These are phyloP conservation scores for Aspergillus olivimuriae DNA, from an alignment of 495 filamentous ascomycete genomes.

Conservation along the genomic window DNA sequence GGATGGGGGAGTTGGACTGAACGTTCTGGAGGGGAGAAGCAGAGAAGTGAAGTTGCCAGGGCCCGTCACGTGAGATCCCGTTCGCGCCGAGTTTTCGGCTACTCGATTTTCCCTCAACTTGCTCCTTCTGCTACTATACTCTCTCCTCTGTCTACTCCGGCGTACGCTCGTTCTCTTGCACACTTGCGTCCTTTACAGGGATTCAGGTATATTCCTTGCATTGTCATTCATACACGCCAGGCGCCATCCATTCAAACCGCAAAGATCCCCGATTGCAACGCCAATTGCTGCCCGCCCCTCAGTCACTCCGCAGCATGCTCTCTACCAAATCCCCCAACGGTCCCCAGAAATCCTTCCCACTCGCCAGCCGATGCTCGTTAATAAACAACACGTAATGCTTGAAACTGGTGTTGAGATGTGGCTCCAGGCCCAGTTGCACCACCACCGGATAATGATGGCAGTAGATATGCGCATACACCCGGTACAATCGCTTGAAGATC, in stretches of 20 bases:
- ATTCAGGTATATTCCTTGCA: too few species aligned
- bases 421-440: conserved; percentile 88
- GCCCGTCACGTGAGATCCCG: conserved; percentile 33
- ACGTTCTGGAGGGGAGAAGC: too few species aligned
- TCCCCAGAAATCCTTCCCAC: conserved; percentile 95
- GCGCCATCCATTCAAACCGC: neutral
- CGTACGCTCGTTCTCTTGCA: too few species aligned
- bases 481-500: conserved; percentile 97
- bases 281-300: conserved; percentile 12
- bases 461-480: conserved; percentile 98
- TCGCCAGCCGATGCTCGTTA: conserved; percentile 82
- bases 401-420: conserved; percentile 97
- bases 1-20: conserved; percentile 18
- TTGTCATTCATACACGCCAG: neutral
- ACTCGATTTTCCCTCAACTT: too few species aligned
- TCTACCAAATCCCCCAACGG: conserved; percentile 95
- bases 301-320: conserved; percentile 93
- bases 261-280: neutral
- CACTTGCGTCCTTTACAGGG: too few species aligned
- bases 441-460: conserved; percentile 99
- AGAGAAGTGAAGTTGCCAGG: conserved; percentile 24
- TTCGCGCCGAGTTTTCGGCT: conserved; percentile 24
- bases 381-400: conserved; percentile 99
- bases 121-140: neutral
- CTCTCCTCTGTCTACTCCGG: neutral